phyloP scores from a whole-genome alignment of 306 rosid species.

The Vachellia pachyceras region DNA sequence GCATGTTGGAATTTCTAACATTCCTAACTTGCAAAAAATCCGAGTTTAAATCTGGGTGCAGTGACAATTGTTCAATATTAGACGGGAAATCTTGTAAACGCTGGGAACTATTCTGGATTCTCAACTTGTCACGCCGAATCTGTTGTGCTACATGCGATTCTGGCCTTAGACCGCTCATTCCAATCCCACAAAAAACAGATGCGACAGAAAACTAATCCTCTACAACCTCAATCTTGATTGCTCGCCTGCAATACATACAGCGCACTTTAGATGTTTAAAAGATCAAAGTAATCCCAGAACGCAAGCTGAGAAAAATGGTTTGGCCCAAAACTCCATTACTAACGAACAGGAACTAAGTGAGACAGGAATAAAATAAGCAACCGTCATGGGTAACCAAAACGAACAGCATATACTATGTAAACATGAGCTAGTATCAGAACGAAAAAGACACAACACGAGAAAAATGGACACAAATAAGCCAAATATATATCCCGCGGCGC shows the following conservation, averaged over 20 bases:
- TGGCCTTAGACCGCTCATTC: constrained; percentile 64
- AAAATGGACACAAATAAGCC: background rate
- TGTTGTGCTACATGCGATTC: constrained; percentile 88
- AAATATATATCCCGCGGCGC: background rate
- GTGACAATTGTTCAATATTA: constrained; percentile 43
- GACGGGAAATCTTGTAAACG: constrained; percentile 40
- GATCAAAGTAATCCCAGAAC: background rate
- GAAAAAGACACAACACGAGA: background rate
- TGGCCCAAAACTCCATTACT: background rate
- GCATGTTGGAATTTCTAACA: constrained; percentile 60
- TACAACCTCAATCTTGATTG: background rate
- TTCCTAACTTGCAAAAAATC: constrained; percentile 61
- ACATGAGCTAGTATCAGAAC: too few species aligned
- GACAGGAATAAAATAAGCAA: background rate
- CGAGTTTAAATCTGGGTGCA: constrained; percentile 44
- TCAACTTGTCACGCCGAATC: constrained; percentile 81
- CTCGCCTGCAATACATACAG: constrained; percentile 16
- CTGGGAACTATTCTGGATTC: constrained; percentile 53
- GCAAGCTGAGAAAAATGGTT: background rate
- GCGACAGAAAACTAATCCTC: background rate
- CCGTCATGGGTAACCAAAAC: background rate
- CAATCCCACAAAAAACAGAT: constrained; percentile 38
- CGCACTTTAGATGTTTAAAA: background rate
- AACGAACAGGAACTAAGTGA: background rate
- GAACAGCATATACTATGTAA: background rate